These are phyloP conservation scores for Mucor indicus DNA, from an alignment of 371 early-diverging fungal species.

Conservation along the genomic window DNA sequence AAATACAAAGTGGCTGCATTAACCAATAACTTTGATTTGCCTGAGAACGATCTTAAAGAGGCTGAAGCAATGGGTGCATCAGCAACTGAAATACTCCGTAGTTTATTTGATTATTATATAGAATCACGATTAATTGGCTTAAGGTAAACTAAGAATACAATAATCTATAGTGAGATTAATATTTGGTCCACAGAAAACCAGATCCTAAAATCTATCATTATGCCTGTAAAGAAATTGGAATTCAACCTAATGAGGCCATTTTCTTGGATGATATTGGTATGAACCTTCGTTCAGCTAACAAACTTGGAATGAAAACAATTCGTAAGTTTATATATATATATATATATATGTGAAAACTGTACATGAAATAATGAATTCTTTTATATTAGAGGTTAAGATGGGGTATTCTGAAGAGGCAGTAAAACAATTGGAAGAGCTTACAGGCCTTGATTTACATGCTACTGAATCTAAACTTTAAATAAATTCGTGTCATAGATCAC, in stretches of 20 bases:
- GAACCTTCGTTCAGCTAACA: slow-evolving; percentile 65
- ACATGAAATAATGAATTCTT: not conserved
- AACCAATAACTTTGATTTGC: slow-evolving; percentile 75
- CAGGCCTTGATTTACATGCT: slow-evolving; percentile 33
- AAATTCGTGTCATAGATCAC: slow-evolving; percentile 16
- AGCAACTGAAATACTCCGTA: slow-evolving; percentile 27
- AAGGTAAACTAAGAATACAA: slow-evolving; percentile 8
- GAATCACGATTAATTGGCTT: slow-evolving; percentile 45
- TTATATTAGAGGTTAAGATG: slow-evolving; percentile 57
- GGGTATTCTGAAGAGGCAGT: slow-evolving; percentile 62
- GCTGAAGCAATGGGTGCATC: slow-evolving; percentile 35
- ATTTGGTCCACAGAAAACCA: slow-evolving; percentile 53
- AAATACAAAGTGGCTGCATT: slow-evolving; percentile 67
- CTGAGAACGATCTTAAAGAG: slow-evolving; percentile 41
- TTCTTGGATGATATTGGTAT: slow-evolving; percentile 79
- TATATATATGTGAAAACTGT: not conserved
- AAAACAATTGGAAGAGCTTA: slow-evolving; percentile 40
- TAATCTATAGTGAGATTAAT: not conserved
- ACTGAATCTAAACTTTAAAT: slow-evolving; percentile 15
- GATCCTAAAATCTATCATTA: slow-evolving; percentile 63
- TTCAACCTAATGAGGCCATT: slow-evolving; percentile 59
- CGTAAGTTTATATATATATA: slow-evolving; percentile 34
- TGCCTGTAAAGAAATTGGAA: slow-evolving; percentile 59
- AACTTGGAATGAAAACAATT: slow-evolving; percentile 65
- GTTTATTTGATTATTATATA: slow-evolving; percentile 42